Base-by-base conservation (phyloP, 768 basidiomycete species). In the Agaricus blazei region DNA sequence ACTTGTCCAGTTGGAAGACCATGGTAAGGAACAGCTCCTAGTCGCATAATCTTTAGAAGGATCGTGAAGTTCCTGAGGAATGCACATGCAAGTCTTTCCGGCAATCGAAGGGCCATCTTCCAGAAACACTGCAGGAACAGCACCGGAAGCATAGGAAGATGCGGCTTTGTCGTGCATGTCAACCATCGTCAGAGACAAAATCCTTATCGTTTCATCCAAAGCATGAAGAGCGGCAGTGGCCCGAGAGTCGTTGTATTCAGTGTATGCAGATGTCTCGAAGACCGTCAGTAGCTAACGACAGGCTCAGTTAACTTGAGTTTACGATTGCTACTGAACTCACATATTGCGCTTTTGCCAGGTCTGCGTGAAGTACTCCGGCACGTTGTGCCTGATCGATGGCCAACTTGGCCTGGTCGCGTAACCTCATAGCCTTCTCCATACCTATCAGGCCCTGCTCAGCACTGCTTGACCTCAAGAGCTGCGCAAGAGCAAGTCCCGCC, bases 251-350 rank as follows among this genome's bases (percentile, higher is more conserved):
- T 76, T 78, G 64, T 89, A 79, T 42, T 78, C 72, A 5, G 87
- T 88, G 57, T 91, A 86, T 4, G 85, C 79, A 1, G 86, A 90
- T 0, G 81, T 79, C 65, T 92, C 90, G 61, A 88, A 92, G 2
- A 92, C 71, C 4, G 89, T 85, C 8, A 91, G 75, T 48, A 92
- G 81, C 88, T 88, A 58, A 3, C n/a, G 14, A 12, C 40, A 9
- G 15, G 12, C 49, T 50, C 14, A 49, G 28, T 28, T 7, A 24
- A 34, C 14, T 26, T 14, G 12, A 19, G 27, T 37, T 15, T 11
- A 6, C 36, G 36, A 12, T 6, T 15, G 27, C 1, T 15, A 15
- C 7, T 36, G 27, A 27, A 46, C 56, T 41, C 12, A 88, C 87
- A 59, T 87, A 69, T 5, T 88, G 88, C 8, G 88, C 88, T 62